Percentiles rank a stretch among this genome's conserved stretches.
phyloP scores from a whole-genome alignment of 2,329 filamentous ascomycete species.

The Alternaria incomplexa region DNA sequence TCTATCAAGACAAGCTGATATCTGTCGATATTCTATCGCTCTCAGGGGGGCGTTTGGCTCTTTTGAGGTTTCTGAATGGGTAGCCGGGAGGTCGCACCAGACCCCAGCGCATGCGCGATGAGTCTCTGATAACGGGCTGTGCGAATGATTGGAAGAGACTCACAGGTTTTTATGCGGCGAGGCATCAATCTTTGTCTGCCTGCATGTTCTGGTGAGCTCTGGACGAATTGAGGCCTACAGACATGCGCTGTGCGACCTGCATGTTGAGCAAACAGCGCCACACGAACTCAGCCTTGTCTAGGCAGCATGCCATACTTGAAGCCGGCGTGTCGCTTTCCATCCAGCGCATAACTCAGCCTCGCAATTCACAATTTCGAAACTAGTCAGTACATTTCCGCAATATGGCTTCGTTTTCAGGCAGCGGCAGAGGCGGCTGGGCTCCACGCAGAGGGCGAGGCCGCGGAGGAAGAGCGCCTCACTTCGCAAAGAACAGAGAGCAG shows the following conservation, averaged over 20 bases:
- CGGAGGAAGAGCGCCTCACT: slow-evolving; percentile 16
- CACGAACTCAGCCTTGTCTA: slow-evolving; percentile 34
- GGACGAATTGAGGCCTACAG: slow-evolving; percentile 21
- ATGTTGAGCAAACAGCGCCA: slow-evolving; percentile 25
- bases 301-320: slow-evolving; percentile 19
- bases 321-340: neutral
- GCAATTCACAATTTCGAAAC: neutral
- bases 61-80: neutral
- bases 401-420: slow-evolving; percentile 6
- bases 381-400: neutral
- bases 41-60: neutral
- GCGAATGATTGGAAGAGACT: slow-evolving; percentile 34
- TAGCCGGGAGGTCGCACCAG: slow-evolving; percentile 4
- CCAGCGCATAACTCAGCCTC: neutral
- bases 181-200: slow-evolving; percentile 14
- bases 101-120: slow-evolving; percentile 10
- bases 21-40: neutral
- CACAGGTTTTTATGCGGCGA: slow-evolving; percentile 16
- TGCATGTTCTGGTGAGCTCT: slow-evolving; percentile 20
- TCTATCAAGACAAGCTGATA: neutral
- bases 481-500: slow-evolving; percentile 13
- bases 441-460: slow-evolving; percentile 24
- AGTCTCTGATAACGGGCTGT: slow-evolving; percentile 20
- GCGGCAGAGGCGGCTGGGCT: slow-evolving; percentile 29
- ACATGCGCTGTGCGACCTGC: slow-evolving; percentile 24